These are phyloP conservation scores for Tolypocladium tundrense DNA, from an alignment of 2,329 filamentous ascomycete genomes.

Conservation along the genomic window DNA sequence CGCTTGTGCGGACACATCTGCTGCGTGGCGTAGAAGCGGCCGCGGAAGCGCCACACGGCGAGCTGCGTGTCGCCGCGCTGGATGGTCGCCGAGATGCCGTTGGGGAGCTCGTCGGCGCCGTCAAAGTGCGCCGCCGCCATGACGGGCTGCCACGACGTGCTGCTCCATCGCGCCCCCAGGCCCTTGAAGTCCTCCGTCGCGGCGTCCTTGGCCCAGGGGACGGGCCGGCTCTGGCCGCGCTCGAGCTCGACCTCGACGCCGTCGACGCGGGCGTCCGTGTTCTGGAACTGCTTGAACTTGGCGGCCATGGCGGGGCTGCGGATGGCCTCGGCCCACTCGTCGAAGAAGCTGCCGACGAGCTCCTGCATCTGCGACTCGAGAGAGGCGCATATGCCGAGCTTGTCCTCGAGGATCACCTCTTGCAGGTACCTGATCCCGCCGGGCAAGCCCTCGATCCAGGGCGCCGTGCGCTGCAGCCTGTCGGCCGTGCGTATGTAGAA, in stretches of 20 bases:
- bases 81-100: conserved; percentile 65
- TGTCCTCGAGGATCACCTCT: conserved; percentile 75
- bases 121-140: conserved; percentile 61
- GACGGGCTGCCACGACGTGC: conserved; percentile 66
- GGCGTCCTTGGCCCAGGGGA: conserved; percentile 64
- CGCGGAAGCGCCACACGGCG: conserved; percentile 74
- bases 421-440: conserved; percentile 76
- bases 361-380: conserved; percentile 84
- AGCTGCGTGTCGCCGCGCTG: conserved; percentile 86
- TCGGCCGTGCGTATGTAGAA: conserved; percentile 93
- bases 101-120: conserved; percentile 50
- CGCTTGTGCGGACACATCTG: conserved; percentile 95
- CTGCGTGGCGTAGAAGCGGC: conserved; percentile 74
- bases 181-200: conserved; percentile 63
- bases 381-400: conserved; percentile 72
- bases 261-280: conserved; percentile 62
- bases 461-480: conserved; percentile 77
- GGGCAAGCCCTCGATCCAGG: conserved; percentile 77
- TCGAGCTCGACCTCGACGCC: conserved; percentile 63
- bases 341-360: conserved; percentile 75
- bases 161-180: conserved; percentile 49
- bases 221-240: conserved; percentile 62
- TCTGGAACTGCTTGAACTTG: conserved; percentile 74
- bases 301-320: conserved; percentile 55
- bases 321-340: conserved; percentile 83